phyloP scores from a whole-genome alignment of 1,284 basidiomycete genomes.

The Vanrija pseudolonga region DNA sequence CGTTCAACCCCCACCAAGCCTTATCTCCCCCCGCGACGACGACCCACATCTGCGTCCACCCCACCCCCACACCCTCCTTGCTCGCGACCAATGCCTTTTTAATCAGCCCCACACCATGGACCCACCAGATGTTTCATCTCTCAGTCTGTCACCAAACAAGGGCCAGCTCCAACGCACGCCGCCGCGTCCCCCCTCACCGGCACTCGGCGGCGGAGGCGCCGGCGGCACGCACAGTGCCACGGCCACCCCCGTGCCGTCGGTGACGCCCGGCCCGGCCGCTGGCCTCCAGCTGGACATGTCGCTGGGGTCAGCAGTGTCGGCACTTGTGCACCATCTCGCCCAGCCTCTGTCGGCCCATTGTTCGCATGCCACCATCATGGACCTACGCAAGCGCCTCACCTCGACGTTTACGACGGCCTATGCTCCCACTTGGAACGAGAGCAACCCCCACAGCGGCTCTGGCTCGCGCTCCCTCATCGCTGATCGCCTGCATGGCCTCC shows the following conservation, averaged over 20 bases:
- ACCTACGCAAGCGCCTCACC: slow-evolving; percentile 29
- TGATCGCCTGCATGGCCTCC: slow-evolving; percentile 29
- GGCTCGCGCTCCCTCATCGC: slow-evolving; percentile 45
- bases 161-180: not conserved
- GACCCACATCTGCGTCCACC: not conserved
- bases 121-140: slow-evolving; percentile 3
- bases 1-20: not conserved
- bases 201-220: not conserved
- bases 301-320: slow-evolving; percentile 34
- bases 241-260: not conserved
- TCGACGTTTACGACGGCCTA: slow-evolving; percentile 21
- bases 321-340: slow-evolving; percentile 40
- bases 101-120: not conserved
- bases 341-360: slow-evolving; percentile 35
- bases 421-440: slow-evolving; percentile 38
- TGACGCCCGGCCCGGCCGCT: slow-evolving; percentile 6
- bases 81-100: no score
- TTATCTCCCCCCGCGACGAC: not conserved
- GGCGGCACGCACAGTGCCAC: not conserved
- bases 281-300: slow-evolving; percentile 26
- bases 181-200: slow-evolving; percentile 1
- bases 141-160: not conserved
- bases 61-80: not conserved
- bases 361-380: slow-evolving; percentile 26
- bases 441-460: slow-evolving; percentile 34